Evolutionary conservation across 2,329 filamentous ascomycete genomes (phyloP), one percentile per base, ranked within the genome.

Genomic region (Lecanicillium sp.): DNA sequence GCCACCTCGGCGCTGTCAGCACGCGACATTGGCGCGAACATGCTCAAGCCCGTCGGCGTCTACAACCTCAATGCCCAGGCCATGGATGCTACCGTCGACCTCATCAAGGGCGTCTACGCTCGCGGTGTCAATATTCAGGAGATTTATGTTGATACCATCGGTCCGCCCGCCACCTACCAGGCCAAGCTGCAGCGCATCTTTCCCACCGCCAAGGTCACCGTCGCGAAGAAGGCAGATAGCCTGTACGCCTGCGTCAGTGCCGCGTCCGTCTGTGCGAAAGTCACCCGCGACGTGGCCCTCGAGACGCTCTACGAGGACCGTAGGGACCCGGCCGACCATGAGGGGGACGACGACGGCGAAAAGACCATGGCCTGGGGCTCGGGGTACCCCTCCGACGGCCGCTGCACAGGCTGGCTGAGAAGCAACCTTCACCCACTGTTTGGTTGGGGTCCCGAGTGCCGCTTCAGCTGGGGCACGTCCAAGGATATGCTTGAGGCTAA

Each of bases 31-130:
- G 79, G 77, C 33, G 78, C 88, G 7, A 79, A 80, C 58, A 94
- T 94, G 87, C 73, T 93, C 59, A 75, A 78, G 9, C 77, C 82
- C 2, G 71, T 72, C 8, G 70, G 69, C 15, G 63, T 72, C 3
- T 94, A 96, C 70, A 98, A 98, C 64, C 79, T 98, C 55, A 98
- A 98, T 63, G 89, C 90, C 4, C 93, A 98, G 67, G 91, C 91
- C 15, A 86, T 93, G 81, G 90, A 95, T 65, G 87, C 91, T 4
- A 97, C 91, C 0, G 81, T 95, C 20, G 79, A 79, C 32, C 74
- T 98, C 44, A 91, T 97, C 59, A 74, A 81, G 48, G 83, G 82
- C 29, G 86, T 95, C 4, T 76, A 93, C 29, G 81, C 80, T 8
- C 74, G 76, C 17, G 87, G 88, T 29, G 86, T 97, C 53, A 90